Base-by-base conservation (phyloP, 179 eudicot species). In the Corrigiola litoralis region DNA sequence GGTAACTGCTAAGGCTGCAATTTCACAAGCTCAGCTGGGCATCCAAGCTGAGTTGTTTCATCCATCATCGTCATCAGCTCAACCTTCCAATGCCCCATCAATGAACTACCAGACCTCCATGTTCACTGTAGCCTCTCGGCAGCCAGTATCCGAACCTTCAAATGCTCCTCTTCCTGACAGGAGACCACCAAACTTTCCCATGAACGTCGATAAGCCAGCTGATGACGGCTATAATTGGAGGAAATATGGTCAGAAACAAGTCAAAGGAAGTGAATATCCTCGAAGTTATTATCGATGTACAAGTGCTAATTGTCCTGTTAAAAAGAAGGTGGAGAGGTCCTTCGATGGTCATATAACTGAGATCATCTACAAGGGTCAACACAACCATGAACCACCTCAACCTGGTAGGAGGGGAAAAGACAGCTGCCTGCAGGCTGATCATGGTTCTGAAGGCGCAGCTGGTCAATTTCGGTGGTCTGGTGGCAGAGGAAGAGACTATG, bases 181-280 rank as follows among this genome's bases (percentile, higher is more conserved):
- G 44, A 46, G 72, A 12, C 49, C 61, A n/a, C 52, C 33, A 31
- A 48, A 40, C 52, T 64, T 75, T 28, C 70, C 81, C 1, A 53
- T 47, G 5, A 57, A 77, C 1, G 81, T 80, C 5, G 84, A 73
- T 34, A 80, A 73, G 52, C 80, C 84, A 20, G 73, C 75, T 6
- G 80, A 76, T 64, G 83, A 80, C 12, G 83, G 83, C n/a, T 80
- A 65, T 64, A 80, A 80, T 48, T 76, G 84, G 84, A 66, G 84
- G 45, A 80, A 80, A 18, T 80, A 80, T 12, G 84, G 84, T 5
- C 84, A 80, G 21, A 80, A 80, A 47, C 78, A 76, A 48, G 78
- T 76, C 18, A 80, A 76, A 67, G 84, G 80, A 4, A 80, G 84
- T 36, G 84, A 80, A 36, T 80, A 73, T 31, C 84, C 81, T 8